Evolutionary conservation across 257 asterid genomes (phyloP).

Genomic region (Solanum sitiens): DNA sequence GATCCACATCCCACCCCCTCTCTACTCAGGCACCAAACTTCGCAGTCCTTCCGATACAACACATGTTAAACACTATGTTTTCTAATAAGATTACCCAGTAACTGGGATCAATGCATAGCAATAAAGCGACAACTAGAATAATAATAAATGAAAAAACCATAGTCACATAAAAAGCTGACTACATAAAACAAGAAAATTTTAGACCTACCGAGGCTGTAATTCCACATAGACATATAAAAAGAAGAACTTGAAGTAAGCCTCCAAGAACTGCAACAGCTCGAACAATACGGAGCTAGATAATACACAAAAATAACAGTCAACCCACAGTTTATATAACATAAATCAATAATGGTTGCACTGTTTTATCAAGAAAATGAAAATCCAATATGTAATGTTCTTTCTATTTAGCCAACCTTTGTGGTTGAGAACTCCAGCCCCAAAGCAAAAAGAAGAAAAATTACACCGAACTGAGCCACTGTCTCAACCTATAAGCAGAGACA

Average conservation of each 20-base stretch:
- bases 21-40: neutral
- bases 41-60: neutral
- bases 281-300: constrained; percentile 79
- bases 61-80: neutral
- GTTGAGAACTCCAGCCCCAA: constrained; percentile 93
- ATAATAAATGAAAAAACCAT: neutral
- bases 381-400: neutral
- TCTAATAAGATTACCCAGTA: neutral
- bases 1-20: neutral
- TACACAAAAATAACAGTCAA: neutral
- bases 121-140: neutral
- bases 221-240: constrained; percentile 92
- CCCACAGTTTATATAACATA: neutral
- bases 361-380: neutral
- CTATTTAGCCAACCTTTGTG: constrained; percentile 57
- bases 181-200: neutral
- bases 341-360: neutral
- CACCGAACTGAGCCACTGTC: constrained; percentile 99
- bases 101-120: neutral
- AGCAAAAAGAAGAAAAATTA: constrained; percentile 94
- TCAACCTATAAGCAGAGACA: constrained; percentile 59
- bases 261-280: constrained; percentile 99
- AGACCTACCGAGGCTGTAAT: constrained; percentile 74
- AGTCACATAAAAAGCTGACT: neutral
- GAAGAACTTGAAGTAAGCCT: constrained; percentile 84